These are phyloP conservation scores for Phaeosphaeria sp. DNA, from an alignment of 2,329 filamentous ascomycete species.

Conservation along the genomic window DNA sequence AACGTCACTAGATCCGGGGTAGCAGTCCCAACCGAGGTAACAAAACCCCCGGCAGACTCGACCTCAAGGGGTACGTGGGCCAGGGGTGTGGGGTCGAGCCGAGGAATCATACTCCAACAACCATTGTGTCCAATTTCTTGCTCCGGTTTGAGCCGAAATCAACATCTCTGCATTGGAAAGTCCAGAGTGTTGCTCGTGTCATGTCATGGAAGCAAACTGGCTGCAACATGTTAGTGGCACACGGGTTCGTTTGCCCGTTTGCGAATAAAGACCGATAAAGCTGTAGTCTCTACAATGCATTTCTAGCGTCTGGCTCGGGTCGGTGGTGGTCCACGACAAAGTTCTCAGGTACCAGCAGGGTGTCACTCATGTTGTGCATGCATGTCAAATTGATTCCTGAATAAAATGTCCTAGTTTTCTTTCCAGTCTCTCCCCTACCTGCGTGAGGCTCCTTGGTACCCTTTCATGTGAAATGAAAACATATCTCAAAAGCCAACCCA, in stretches of 20 bases:
- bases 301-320: too few species aligned
- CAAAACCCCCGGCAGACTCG: constrained; percentile 14
- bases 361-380: too few species aligned
- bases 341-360: too few species aligned
- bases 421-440: too few species aligned
- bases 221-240: neutral
- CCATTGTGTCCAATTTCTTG: neutral
- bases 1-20: constrained; percentile 40
- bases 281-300: too few species aligned
- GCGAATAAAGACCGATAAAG: too few species aligned
- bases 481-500: too few species aligned
- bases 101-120: neutral
- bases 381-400: too few species aligned
- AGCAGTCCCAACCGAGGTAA: constrained; percentile 37
- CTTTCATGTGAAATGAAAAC: too few species aligned
- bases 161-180: neutral
- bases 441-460: too few species aligned
- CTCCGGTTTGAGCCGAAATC: neutral
- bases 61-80: neutral
- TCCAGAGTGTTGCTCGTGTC: neutral
- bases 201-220: neutral
- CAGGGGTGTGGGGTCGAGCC: neutral
- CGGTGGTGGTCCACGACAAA: too few species aligned
- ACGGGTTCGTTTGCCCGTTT: neutral
- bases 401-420: too few species aligned